Evolutionary conservation across 768 basidiomycete genomes (phyloP).

Genomic region (Leccinum ochraceum): DNA sequence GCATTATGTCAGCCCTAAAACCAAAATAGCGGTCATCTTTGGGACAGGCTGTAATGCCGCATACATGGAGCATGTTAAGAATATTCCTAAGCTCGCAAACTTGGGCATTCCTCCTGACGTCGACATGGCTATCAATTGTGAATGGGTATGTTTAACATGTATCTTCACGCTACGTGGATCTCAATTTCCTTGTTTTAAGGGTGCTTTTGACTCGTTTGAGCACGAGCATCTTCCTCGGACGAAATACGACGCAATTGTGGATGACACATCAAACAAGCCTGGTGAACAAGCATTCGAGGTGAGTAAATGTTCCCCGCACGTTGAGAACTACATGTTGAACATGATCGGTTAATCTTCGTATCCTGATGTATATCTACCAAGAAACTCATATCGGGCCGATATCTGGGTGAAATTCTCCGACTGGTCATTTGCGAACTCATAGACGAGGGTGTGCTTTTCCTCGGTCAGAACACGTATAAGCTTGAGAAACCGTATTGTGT

Average conservation of each 20-base stretch:
- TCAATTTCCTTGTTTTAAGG: conserved; percentile 44
- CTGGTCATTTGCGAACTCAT: conserved; percentile 93
- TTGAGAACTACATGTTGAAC: neutral
- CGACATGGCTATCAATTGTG: conserved; percentile 96
- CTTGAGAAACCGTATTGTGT: conserved; percentile 90
- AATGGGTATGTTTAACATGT: conserved; percentile 65
- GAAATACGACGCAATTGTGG: conserved; percentile 90
- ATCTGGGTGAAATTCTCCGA: conserved; percentile 96
- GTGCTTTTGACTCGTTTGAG: conserved; percentile 95
- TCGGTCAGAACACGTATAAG: conserved; percentile 98
- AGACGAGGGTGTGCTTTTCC: conserved; percentile 95
- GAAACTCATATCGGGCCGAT: conserved; percentile 97
- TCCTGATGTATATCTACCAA: conserved; percentile 20
- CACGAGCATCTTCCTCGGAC: conserved; percentile 95
- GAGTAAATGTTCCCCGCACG: conserved; percentile 8
- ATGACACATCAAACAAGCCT: conserved; percentile 95
- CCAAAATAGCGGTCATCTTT: conserved; percentile 95
- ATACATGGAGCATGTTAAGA: conserved; percentile 88
- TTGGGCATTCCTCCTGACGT: conserved; percentile 65
- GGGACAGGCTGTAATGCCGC: conserved; percentile 99
- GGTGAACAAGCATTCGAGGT: conserved; percentile 94
- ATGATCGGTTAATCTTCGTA: neutral
- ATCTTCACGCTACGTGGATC: neutral
- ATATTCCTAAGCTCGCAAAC: conserved; percentile 82
- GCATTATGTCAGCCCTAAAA: conserved; percentile 87